Percentiles rank a stretch among this genome's conserved stretches.
Evolutionary conservation across 108 stramenopile genomes (phyloP).

Genomic region (Craspedostauros australis): DNA sequence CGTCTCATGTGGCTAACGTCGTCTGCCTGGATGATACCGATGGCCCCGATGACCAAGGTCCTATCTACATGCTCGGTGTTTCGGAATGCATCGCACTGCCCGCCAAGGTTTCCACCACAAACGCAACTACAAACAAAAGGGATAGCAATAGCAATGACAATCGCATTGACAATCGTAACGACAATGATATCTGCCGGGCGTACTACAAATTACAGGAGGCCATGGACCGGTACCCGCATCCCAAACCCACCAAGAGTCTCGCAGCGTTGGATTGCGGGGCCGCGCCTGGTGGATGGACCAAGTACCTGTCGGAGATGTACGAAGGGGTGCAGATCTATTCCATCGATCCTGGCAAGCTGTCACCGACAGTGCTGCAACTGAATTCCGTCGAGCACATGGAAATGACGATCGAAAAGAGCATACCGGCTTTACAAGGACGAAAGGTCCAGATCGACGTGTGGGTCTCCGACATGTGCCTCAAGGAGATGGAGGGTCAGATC

Average conservation of each 20-base stretch:
- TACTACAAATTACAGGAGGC: conserved; percentile 57
- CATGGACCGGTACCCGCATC: conserved; percentile 35
- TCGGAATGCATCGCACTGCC: neutral
- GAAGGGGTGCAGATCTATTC: conserved; percentile 32
- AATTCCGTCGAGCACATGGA: conserved; percentile 25
- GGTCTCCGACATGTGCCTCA: conserved; percentile 66
- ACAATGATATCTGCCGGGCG: conserved; percentile 43
- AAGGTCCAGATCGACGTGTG: conserved; percentile 22
- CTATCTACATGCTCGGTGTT: neutral
- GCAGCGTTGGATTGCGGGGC: conserved; percentile 58
- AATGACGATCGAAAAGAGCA: conserved; percentile 26
- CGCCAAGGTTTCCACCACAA: neutral
- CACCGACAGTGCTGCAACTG: conserved; percentile 13
- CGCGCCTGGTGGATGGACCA: conserved; percentile 71
- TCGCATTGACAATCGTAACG: neutral
- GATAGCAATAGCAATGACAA: too few relatives aligned
- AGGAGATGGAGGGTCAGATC: conserved; percentile 36
- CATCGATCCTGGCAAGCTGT: conserved; percentile 55
- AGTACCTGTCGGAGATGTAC: conserved; percentile 39
- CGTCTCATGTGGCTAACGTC: neutral
- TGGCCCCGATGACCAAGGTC: neutral
- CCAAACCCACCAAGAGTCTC: neutral
- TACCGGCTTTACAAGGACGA: conserved; percentile 16
- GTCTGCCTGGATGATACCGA: neutral
- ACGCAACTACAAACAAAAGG: too few relatives aligned